These are phyloP conservation scores for Adansonia rubrostipa DNA, from an alignment of 441 rosid species.

Conservation along the genomic window DNA sequence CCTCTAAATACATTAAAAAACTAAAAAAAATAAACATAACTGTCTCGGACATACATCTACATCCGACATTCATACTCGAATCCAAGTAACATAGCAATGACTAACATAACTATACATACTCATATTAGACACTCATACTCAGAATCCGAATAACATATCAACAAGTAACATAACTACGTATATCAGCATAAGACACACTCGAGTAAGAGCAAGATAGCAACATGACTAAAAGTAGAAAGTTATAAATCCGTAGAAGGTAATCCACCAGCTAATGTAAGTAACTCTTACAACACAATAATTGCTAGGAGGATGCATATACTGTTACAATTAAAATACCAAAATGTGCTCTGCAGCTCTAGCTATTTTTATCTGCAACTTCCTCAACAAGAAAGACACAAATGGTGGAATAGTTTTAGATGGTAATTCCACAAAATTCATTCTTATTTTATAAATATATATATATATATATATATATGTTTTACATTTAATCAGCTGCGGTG, in stretches of 20 bases:
- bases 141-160: too few relatives aligned
- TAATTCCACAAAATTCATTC: background rate
- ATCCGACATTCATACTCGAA: too few relatives aligned
- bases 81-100: too few relatives aligned
- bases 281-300: background rate
- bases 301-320: background rate
- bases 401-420: background rate
- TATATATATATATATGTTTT: background rate
- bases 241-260: background rate
- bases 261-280: background rate
- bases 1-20: too few relatives aligned
- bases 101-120: too few relatives aligned
- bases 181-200: too few relatives aligned
- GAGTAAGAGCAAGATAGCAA: too few relatives aligned
- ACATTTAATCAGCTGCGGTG: conserved; percentile 26
- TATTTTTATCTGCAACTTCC: background rate
- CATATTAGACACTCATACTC: too few relatives aligned
- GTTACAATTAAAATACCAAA: background rate
- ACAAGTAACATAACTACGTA: too few relatives aligned
- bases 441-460: background rate
- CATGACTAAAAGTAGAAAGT: background rate
- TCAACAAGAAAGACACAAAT: background rate
- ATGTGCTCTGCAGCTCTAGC: background rate
- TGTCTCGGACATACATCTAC: too few relatives aligned
- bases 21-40: too few relatives aligned